Percentiles rank a stretch among this genome's conserved stretches.
These are phyloP conservation scores for Xerocomellus chrysenteron DNA, from an alignment of 768 basidiomycete species.

Conservation along the genomic window DNA sequence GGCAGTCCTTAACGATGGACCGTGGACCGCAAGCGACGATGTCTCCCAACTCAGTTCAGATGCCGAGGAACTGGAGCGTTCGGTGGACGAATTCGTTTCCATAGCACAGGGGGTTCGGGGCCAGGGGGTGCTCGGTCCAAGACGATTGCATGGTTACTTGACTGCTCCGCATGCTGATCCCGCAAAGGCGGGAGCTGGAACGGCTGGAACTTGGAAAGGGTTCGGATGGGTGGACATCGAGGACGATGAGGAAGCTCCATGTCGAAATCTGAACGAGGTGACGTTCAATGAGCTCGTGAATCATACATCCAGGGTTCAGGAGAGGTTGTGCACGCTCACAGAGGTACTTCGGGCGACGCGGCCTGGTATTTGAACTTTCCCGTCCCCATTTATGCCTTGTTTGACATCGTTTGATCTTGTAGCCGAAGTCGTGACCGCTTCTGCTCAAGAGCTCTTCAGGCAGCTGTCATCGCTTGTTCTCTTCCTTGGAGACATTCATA, in stretches of 20 bases:
- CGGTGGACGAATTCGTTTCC: slow-evolving; percentile 62
- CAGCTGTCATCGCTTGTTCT: slow-evolving; percentile 42
- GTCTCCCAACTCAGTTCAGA: slow-evolving; percentile 60
- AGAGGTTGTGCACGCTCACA: slow-evolving; percentile 23
- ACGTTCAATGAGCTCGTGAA: slow-evolving; percentile 36
- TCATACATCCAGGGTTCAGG: slow-evolving; percentile 28
- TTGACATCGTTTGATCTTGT: slow-evolving; percentile 1
- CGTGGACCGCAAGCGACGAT: slow-evolving; percentile 22
- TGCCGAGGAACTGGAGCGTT: slow-evolving; percentile 70
- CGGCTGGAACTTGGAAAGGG: slow-evolving; percentile 52
- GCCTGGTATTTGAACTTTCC: slow-evolving; percentile 16
- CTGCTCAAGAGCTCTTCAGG: slow-evolving; percentile 35
- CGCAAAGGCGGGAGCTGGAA: slow-evolving; percentile 48
- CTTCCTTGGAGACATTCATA: slow-evolving; percentile 47
- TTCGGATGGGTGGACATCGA: slow-evolving; percentile 49
- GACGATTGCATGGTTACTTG: slow-evolving; percentile 39
- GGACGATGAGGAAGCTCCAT: slow-evolving; percentile 32
- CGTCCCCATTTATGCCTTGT: neutral
- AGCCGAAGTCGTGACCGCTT: slow-evolving; percentile 25
- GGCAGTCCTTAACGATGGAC: slow-evolving; percentile 57
- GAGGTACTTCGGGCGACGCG: slow-evolving; percentile 18
- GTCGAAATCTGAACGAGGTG: slow-evolving; percentile 25
- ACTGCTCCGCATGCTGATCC: slow-evolving; percentile 38
- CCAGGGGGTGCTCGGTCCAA: slow-evolving; percentile 29
- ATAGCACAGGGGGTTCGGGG: slow-evolving; percentile 51